Conservation (phyloP, 2,329 filamentous ascomycete species). For the Sordariomycetes sp. region DNA sequence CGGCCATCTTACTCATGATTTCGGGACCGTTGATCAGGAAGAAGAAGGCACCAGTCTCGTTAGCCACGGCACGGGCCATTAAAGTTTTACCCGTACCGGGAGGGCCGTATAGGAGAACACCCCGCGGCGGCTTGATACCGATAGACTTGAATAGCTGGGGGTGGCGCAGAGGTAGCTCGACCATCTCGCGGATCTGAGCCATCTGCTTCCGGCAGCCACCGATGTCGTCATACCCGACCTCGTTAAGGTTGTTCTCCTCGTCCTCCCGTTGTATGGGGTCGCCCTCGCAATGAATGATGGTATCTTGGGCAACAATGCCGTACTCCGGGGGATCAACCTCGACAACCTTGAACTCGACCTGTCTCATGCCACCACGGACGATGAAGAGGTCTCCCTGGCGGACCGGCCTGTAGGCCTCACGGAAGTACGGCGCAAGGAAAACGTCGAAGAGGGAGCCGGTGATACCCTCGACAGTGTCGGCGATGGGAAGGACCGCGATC, state of each 20-base stretch:
- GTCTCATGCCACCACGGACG: constrained; percentile 93
- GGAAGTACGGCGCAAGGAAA: constrained; percentile 98
- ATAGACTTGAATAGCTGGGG: constrained; percentile 99
- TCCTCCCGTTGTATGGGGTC: constrained; percentile 92
- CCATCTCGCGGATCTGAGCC: constrained; percentile 98
- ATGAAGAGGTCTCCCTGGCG: constrained; percentile 97
- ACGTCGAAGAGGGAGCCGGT: constrained; percentile 98
- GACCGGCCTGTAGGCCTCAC: constrained; percentile 94
- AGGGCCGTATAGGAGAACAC: constrained; percentile 92
- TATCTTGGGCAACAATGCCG: constrained; percentile 97
- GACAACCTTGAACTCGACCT: constrained; percentile 99
- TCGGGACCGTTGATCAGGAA: constrained; percentile 99
- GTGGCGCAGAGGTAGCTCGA: constrained; percentile 91
- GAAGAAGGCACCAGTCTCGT: constrained; percentile 98
- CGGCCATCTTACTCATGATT: constrained; percentile 99
- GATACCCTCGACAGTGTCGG: constrained; percentile 94
- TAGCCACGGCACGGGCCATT: constrained; percentile 97
- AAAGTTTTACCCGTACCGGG: constrained; percentile 99
- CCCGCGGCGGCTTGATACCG: constrained; percentile 97
- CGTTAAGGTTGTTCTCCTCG: constrained; percentile 97
- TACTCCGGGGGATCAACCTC: constrained; percentile 98
- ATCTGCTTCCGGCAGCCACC: constrained; percentile 99
- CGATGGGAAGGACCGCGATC: constrained; percentile 94
- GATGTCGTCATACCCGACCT: constrained; percentile 98
- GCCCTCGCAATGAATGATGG: constrained; percentile 96